Evolutionary conservation across 2,329 filamentous ascomycete genomes (phyloP).

Genomic region (Arthrinium phaeospermum): DNA sequence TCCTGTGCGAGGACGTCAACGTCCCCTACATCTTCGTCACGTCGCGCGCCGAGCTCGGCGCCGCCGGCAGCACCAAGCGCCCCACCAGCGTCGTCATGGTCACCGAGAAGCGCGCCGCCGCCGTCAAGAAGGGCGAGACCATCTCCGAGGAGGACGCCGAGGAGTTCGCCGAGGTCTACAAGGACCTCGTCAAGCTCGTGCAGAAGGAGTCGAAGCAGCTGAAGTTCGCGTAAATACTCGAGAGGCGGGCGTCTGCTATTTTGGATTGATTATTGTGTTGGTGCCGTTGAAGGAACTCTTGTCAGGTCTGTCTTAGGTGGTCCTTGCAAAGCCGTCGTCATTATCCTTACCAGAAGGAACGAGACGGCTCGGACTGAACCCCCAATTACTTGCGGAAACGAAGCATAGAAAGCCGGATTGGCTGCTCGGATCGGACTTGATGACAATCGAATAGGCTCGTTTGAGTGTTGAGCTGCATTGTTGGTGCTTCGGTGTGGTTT

Average conservation of each 20-base stretch:
- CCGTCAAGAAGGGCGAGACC: constrained; percentile 45
- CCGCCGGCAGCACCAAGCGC: constrained; percentile 91
- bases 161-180: constrained; percentile 68
- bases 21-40: constrained; percentile 96
- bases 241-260: not conserved
- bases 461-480: constrained; percentile 11
- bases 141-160: constrained; percentile 58
- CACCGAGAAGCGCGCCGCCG: constrained; percentile 56
- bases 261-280: not conserved
- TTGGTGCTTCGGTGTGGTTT: constrained; percentile 16
- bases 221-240: constrained; percentile 48
- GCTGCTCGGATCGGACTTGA: constrained; percentile 13
- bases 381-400: not conserved
- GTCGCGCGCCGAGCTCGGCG: constrained; percentile 90
- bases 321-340: not conserved
- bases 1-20: constrained; percentile 97
- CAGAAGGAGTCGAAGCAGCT: constrained; percentile 69
- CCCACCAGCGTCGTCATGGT: constrained; percentile 97
- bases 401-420: not conserved
- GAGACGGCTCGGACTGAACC: not conserved
- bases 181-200: constrained; percentile 68
- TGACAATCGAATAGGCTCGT: not conserved
- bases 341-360: not conserved
- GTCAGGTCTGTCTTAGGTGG: constrained; percentile 1
- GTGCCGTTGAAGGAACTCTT: constrained; percentile 13